These are phyloP conservation scores for Gossypium herbaceum DNA, from an alignment of 345 rosid species.

Conservation along the genomic window DNA sequence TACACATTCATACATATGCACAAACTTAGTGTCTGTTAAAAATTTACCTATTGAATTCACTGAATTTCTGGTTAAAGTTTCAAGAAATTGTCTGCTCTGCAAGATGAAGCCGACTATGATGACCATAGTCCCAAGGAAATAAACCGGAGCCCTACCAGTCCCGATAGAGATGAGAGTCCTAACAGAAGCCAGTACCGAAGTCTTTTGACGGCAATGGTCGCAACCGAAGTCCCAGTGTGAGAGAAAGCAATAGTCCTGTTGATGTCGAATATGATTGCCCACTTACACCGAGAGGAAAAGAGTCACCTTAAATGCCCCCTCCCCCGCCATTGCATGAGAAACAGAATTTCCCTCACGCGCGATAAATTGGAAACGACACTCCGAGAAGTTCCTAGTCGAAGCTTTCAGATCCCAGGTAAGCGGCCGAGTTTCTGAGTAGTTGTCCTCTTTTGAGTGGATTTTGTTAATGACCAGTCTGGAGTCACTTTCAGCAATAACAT, in stretches of 20 bases:
- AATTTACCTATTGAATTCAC: too few species aligned
- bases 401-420: too few species aligned
- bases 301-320: constrained; percentile 24
- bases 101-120: constrained; percentile 43
- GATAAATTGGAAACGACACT: too few species aligned
- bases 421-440: too few species aligned
- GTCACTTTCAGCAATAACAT: too few species aligned
- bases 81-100: constrained; percentile 18
- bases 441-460: too few species aligned
- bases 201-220: constrained; percentile 46
- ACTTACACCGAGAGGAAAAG: constrained; percentile 30
- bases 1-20: too few species aligned
- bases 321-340: background rate
- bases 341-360: too few species aligned
- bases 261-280: constrained; percentile 29
- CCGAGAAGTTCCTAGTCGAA: too few species aligned
- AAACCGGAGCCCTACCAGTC: constrained; percentile 37
- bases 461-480: too few species aligned
- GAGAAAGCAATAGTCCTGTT: constrained; percentile 25
- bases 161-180: constrained; percentile 17
- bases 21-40: too few species aligned
- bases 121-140: constrained; percentile 40
- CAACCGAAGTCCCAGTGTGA: constrained; percentile 33
- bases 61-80: too few species aligned
- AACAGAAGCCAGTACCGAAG: constrained; percentile 29